These are phyloP conservation scores for Clathrospora elynae DNA, from an alignment of 2,329 filamentous ascomycete genomes.

Conservation along the genomic window DNA sequence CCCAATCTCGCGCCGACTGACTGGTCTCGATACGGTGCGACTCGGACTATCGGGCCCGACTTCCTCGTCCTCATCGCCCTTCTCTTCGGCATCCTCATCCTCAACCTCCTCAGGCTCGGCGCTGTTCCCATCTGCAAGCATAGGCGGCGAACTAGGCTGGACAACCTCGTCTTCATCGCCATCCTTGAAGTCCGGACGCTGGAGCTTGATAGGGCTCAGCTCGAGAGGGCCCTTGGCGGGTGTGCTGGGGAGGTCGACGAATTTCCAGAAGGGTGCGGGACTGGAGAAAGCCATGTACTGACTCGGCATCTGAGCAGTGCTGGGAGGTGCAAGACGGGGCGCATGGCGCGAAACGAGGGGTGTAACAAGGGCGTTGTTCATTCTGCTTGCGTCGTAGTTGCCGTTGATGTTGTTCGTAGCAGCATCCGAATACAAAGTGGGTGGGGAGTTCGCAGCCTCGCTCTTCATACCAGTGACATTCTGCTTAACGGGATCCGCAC, in stretches of 20 bases:
- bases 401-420: constrained; percentile 39
- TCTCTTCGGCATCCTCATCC: constrained; percentile 39
- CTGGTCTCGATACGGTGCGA: constrained; percentile 43
- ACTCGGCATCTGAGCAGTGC: constrained; percentile 78
- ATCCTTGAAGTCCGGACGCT: constrained; percentile 39
- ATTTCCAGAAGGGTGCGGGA: constrained; percentile 88
- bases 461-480: constrained; percentile 40
- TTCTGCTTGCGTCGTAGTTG: constrained; percentile 32
- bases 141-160: constrained; percentile 45
- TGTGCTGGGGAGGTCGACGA: constrained; percentile 75
- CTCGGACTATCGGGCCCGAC: constrained; percentile 42
- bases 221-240: constrained; percentile 58
- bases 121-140: constrained; percentile 33
- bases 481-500: constrained; percentile 40
- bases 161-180: constrained; percentile 35
- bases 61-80: constrained; percentile 44
- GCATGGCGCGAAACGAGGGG: constrained; percentile 75
- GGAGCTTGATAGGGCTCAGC: constrained; percentile 45
- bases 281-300: constrained; percentile 86
- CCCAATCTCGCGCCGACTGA: constrained; percentile 39
- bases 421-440: constrained; percentile 44
- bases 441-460: constrained; percentile 44
- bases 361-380: constrained; percentile 58
- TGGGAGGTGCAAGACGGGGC: constrained; percentile 76
- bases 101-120: constrained; percentile 40